Conservation (phyloP, 2,329 filamentous ascomycete genomes). For the Saccharata proteae region DNA sequence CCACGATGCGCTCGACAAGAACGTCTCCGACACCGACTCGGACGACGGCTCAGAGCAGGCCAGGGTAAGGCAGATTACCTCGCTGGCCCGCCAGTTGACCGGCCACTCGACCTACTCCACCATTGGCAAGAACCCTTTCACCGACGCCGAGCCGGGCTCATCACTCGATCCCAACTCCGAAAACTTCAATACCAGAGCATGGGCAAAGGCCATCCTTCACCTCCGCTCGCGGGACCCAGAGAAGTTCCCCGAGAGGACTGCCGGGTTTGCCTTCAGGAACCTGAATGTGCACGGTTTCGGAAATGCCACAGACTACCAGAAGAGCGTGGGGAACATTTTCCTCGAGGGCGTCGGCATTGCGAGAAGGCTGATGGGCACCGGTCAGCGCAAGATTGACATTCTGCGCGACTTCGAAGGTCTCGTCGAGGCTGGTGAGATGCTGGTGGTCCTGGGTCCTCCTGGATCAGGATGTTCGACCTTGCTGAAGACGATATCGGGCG, state of each 20-base stretch:
- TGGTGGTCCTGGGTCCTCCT: conserved; percentile 60
- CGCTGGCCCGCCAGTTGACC: conserved; percentile 31
- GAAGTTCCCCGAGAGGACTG: conserved; percentile 29
- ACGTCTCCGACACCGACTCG: conserved; percentile 11
- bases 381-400: conserved; percentile 45
- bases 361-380: conserved; percentile 22
- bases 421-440: conserved; percentile 56
- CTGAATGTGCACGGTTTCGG: conserved; percentile 39
- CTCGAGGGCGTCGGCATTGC: conserved; percentile 27
- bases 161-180: conserved; percentile 33
- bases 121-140: conserved; percentile 25
- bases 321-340: conserved; percentile 36
- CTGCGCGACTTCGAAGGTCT: conserved; percentile 54
- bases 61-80: conserved; percentile 25
- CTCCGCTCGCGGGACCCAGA: conserved; percentile 30
- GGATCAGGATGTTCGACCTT: conserved; percentile 63
- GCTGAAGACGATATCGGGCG: conserved; percentile 69
- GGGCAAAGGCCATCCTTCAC: conserved; percentile 39
- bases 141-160: conserved; percentile 27
- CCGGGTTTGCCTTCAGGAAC: conserved; percentile 34
- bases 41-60: conserved; percentile 15
- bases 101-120: conserved; percentile 26
- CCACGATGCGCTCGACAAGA: conserved; percentile 12
- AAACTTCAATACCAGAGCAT: conserved; percentile 36
- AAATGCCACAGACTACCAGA: conserved; percentile 38